Base-by-base conservation (phyloP, 371 early-diverging fungal species). In the Mucor indicus region DNA sequence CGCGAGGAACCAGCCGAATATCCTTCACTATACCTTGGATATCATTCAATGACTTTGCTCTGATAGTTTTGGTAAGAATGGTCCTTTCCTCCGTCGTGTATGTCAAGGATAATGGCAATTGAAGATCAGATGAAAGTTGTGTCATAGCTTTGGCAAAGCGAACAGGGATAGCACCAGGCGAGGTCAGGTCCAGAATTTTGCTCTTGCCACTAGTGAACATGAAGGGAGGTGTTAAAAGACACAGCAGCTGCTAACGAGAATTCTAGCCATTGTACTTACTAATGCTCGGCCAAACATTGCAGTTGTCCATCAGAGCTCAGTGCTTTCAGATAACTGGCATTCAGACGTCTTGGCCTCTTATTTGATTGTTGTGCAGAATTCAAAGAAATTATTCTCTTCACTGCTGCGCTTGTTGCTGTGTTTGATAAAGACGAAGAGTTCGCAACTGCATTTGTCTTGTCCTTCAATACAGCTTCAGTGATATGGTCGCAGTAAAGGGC, bases 401-500 rank as follows among this genome's bases (percentile, higher is more conserved):
- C n/a, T n/a, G n/a, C n/a, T n/a, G n/a, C n/a, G n/a, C n/a, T n/a
- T n/a, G n/a, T n/a, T n/a, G n/a, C n/a, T n/a, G n/a, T n/a, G n/a
- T n/a, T n/a, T n/a, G n/a, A n/a, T n/a, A n/a, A n/a, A n/a, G n/a
- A n/a, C n/a, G n/a, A n/a, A n/a, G n/a, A n/a, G n/a, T n/a, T n/a
- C n/a, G n/a, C n/a, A n/a, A n/a, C n/a, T n/a, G 20, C 21, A 43
- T 16, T 30, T 20, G 31, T 44, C 21, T 44, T 44, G 33, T 44
- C 44, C 33, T 32, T 44, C 33, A 32, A 22, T 20, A 44, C 32
- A 32, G 30, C 32, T 11, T 32, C 44, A 32, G 9, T 22, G 11
- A 32, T 22, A 44, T 32, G 22, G 6, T 31, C 7, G 22, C 33
- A 1, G 32, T 44, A 44, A 21, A 44, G 22, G 20, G 22, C 6